These are phyloP conservation scores for Trichosporon sp. DNA, from an alignment of 1,284 basidiomycete genomes.

Conservation along the genomic window DNA sequence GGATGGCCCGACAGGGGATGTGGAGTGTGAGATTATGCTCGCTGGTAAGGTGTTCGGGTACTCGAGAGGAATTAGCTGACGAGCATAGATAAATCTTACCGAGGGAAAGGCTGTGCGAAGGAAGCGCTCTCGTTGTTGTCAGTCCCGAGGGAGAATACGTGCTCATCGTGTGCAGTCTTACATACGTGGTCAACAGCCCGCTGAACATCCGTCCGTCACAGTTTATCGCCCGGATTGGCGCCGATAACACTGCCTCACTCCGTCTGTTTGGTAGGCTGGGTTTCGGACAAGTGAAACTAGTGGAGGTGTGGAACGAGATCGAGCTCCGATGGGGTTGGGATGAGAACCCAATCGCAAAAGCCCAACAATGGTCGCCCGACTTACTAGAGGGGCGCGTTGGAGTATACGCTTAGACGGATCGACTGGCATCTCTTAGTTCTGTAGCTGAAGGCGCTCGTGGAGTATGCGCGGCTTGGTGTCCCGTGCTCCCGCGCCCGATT, in stretches of 20 bases:
- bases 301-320: constrained; percentile 68
- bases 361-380: background rate
- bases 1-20: constrained; percentile 55
- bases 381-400: background rate
- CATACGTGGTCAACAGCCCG: constrained; percentile 33
- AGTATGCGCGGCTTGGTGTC: too few species aligned
- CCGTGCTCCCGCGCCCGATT: too few species aligned
- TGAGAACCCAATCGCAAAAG: background rate
- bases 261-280: constrained; percentile 65
- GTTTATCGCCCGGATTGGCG: constrained; percentile 59
- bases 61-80: background rate
- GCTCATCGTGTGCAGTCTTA: constrained; percentile 40
- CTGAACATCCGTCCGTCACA: constrained; percentile 25
- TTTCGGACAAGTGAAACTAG: constrained; percentile 61
- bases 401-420: background rate
- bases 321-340: constrained; percentile 57
- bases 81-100: constrained; percentile 1
- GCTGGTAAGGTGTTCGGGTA: constrained; percentile 54
- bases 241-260: constrained; percentile 57
- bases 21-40: constrained; percentile 79
- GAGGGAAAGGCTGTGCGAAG: constrained; percentile 51
- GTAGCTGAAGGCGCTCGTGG: too few species aligned
- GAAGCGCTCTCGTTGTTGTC: constrained; percentile 63
- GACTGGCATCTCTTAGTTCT: too few species aligned
- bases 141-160: background rate